Base-by-base conservation (phyloP, 768 basidiomycete genomes). In the Suillus discolor region DNA sequence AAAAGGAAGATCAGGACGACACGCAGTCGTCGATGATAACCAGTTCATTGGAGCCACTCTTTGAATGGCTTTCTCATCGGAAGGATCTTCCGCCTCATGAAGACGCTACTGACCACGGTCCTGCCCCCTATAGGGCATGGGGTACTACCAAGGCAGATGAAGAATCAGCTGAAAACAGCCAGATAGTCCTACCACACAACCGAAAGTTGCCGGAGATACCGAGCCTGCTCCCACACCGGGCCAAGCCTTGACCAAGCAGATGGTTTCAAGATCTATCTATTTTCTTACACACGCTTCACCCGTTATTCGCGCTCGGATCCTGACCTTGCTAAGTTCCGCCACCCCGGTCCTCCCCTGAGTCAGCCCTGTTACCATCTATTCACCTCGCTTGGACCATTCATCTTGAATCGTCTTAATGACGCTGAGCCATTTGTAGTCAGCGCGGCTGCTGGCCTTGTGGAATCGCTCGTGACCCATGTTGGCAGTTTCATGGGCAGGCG, bases 341-440 rank as follows among this genome's bases (percentile, higher is more conserved):
- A 86, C 93, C 4, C 85, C 91, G 0, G 88, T 96, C 7, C 81
- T 89, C 25, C 84, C n/a, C 84, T 0, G 89, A 90, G 71, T 86
- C 89, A 15, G 87, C 90, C 18, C 84, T 98, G 20, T 84, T 99
- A 47, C 92, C 95, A 2, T 84, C 91, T 6, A 85, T 98, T 44
- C 93, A 99, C 76, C 84, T 85, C 25, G 91, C 93, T 2, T 99
- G 97, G 97, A n/a, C 94, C 94, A n/a, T 93, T 90, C 75, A 87
- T 99, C 69, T 78, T 99, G 63, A 94, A 94, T 70, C 85, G 97
- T 9, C 81, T 99, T 15, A 73, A 76, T 16, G 93, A 95, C 71
- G 53, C 81, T 0, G 91, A 96, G 72, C 79, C 88, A 0, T 96
- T 88, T 70, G 94, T 99, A 36, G 86, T 95, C 67, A 85, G 85